phyloP scores from a whole-genome alignment of 2,329 filamentous ascomycete species.

The Penicillium brasilianum region DNA sequence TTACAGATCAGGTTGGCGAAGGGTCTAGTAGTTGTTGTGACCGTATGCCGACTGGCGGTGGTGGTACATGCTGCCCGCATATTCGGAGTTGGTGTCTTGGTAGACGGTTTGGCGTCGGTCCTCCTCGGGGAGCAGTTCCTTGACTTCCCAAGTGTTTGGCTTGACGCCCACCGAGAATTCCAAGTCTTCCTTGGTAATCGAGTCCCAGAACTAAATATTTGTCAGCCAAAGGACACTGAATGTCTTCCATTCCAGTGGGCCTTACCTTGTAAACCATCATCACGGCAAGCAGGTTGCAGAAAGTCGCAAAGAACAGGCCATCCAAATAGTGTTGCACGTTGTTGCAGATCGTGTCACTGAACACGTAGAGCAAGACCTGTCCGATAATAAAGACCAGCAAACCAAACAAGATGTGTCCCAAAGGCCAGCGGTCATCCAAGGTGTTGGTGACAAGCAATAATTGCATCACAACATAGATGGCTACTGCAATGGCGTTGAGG shows the following conservation, averaged over 20 bases:
- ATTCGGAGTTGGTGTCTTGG: conserved; percentile 59
- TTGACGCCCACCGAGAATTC: conserved; percentile 96
- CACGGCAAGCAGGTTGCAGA: conserved; percentile 89
- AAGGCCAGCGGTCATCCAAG: conserved; percentile 90
- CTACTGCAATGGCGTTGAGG: conserved; percentile 82
- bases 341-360: conserved; percentile 83
- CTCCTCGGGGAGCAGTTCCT: conserved; percentile 83
- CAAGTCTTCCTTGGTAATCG: conserved; percentile 96
- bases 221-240: conserved; percentile 34
- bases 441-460: conserved; percentile 86
- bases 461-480: conserved; percentile 86
- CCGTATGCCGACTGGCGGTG: conserved; percentile 47
- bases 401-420: conserved; percentile 89
- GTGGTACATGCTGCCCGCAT: conserved; percentile 51
- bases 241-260: conserved; percentile 8
- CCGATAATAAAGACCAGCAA: conserved; percentile 89
- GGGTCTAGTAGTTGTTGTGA: conserved; percentile 42
- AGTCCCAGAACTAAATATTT: conserved; percentile 88
- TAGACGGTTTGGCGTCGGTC: conserved; percentile 76
- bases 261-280: conserved; percentile 99
- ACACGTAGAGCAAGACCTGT: conserved; percentile 90
- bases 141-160: conserved; percentile 98
- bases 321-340: conserved; percentile 90
- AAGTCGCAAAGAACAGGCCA: conserved; percentile 89
- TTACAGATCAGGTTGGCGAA: conserved; percentile 15